Evolutionary conservation across 768 basidiomycete genomes (phyloP).

Genomic region (Plicaturopsis crispa): DNA sequence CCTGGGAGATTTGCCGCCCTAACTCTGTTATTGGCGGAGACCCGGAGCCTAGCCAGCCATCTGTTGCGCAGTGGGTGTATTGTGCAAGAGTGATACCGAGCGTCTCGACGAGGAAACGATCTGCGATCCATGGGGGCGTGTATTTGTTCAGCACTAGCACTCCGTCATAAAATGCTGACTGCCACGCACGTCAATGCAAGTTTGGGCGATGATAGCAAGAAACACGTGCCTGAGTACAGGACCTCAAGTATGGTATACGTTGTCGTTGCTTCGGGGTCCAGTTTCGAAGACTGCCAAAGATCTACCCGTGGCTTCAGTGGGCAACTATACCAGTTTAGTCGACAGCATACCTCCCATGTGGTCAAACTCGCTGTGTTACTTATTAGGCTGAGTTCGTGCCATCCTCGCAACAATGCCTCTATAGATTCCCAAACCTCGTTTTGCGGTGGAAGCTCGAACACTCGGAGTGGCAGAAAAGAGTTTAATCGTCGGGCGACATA

Average conservation of each 20-base stretch:
- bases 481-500: constrained; percentile 58
- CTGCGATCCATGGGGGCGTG: constrained; percentile 45
- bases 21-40: constrained; percentile 32
- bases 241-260: constrained; percentile 53
- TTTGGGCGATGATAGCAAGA: constrained; percentile 1
- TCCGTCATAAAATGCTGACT: constrained; percentile 57
- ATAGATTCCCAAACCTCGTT: constrained; percentile 46
- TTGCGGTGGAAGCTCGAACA: constrained; percentile 41
- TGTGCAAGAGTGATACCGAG: constrained; percentile 50
- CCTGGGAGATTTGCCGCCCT: constrained; percentile 30
- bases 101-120: constrained; percentile 59
- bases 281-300: constrained; percentile 40
- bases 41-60: constrained; percentile 29
- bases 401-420: constrained; percentile 41
- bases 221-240: constrained; percentile 48
- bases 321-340: neutral
- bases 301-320: constrained; percentile 20
- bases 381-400: constrained; percentile 44
- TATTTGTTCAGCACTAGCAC: constrained; percentile 43
- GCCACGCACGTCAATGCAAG: constrained; percentile 5
- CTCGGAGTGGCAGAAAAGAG: constrained; percentile 62
- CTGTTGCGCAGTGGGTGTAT: constrained; percentile 29
- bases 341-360: constrained; percentile 53
- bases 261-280: constrained; percentile 35
- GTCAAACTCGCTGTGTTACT: constrained; percentile 34